Evolutionary conservation across 208 protist species (phyloP).

Genomic region (Crithidia bombi): DNA sequence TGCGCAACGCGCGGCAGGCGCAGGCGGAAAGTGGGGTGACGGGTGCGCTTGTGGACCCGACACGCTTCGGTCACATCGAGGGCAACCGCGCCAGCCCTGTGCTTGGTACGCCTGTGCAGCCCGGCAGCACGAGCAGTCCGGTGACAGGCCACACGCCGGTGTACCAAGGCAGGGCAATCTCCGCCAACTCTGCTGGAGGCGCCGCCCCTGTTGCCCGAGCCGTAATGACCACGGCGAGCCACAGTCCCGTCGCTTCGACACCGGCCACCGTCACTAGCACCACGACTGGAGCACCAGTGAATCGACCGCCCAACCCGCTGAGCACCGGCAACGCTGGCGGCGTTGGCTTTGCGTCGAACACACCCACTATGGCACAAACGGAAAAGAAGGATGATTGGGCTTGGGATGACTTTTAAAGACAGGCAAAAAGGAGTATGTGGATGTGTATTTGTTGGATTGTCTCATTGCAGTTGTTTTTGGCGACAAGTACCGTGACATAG

Average conservation of each 20-base stretch:
- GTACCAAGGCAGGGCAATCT: conserved; percentile 23
- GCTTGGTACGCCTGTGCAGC: not conserved
- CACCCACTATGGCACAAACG: not conserved
- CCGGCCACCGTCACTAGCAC: not conserved
- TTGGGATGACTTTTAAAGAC: conserved; percentile 43
- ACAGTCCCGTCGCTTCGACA: not conserved
- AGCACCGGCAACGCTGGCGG: not conserved
- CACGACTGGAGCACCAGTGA: not conserved
- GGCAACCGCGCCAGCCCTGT: conserved; percentile 7
- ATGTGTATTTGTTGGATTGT: not conserved
- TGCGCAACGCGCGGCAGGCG: conserved; percentile 48
- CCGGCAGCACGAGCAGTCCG: not conserved
- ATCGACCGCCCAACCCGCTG: conserved; percentile 22
- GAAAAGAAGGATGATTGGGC: conserved; percentile 50
- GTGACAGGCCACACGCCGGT: not conserved
- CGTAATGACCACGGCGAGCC: not conserved
- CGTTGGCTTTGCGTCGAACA: not conserved
- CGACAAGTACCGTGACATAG: too few relatives aligned
- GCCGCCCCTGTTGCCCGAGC: not conserved
- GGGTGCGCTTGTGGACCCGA: not conserved
- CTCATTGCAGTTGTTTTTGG: conserved; percentile 7
- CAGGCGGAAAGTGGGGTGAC: conserved; percentile 19
- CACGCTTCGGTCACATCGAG: conserved; percentile 38
- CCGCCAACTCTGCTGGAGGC: not conserved
- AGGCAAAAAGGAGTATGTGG: not conserved